A percentile compares a stretch with the other conserved stretches of the same genome.
Conservation (phyloP, 345 rosid genomes). For the Psidium friedrichsthalianum region DNA sequence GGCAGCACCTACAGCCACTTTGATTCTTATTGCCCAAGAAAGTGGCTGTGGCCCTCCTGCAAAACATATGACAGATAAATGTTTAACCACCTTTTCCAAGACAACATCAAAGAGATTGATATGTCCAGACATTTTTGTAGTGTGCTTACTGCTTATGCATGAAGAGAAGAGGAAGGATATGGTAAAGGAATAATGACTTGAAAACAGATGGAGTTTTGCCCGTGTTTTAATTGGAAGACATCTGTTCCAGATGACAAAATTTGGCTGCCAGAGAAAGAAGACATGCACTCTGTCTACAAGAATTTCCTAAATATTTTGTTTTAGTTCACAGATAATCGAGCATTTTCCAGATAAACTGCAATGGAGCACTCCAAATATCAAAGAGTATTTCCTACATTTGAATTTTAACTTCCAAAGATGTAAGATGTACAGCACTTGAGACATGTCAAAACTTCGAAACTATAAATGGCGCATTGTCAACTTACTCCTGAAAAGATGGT, state of each 20-base stretch:
- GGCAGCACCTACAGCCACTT: conserved; percentile 86
- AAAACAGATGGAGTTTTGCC: background rate
- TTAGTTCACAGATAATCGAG: background rate
- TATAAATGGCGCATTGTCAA: background rate
- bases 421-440: background rate
- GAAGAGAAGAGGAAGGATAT: background rate
- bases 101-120: background rate
- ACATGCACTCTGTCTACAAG: background rate
- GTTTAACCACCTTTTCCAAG: background rate
- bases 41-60: conserved; percentile 80
- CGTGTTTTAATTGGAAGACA: background rate
- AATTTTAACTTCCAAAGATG: background rate
- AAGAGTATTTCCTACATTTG: background rate
- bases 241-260: background rate
- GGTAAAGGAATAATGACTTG: background rate
- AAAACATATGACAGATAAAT: conserved; percentile 1
- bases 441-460: background rate
- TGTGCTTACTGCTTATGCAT: background rate
- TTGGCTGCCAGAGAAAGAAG: background rate
- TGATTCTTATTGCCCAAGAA: conserved; percentile 75
- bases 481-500: conserved; percentile 56
- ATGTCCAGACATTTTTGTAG: background rate
- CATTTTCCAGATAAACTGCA: background rate
- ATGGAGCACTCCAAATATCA: background rate
- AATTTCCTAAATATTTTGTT: background rate